These are phyloP conservation scores for Hyphopichia buzzinii DNA, from an alignment of 1,139 yeast species.

Conservation along the genomic window DNA sequence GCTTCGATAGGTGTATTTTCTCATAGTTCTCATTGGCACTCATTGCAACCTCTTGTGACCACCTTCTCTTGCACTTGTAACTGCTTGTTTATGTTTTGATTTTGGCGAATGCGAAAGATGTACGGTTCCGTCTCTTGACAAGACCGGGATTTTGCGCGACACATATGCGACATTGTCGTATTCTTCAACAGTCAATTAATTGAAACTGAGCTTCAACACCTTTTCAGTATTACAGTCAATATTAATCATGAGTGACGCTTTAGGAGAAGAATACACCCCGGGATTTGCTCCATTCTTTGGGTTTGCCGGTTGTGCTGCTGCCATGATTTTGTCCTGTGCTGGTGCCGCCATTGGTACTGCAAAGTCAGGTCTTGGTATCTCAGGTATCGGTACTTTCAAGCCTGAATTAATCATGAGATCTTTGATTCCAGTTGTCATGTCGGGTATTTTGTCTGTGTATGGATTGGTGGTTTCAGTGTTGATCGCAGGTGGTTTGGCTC, in stretches of 20 bases:
- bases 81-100: too few species aligned
- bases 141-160: too few species aligned
- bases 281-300: slow-evolving; percentile 94
- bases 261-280: slow-evolving; percentile 66
- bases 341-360: slow-evolving; percentile 99
- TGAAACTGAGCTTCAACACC: background rate
- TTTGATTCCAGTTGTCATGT: slow-evolving; percentile 93
- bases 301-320: slow-evolving; percentile 91
- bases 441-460: slow-evolving; percentile 95
- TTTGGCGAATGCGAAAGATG: too few species aligned
- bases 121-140: too few species aligned
- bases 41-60: too few species aligned
- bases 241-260: slow-evolving; percentile 26
- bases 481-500: slow-evolving; percentile 89
- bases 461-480: slow-evolving; percentile 95
- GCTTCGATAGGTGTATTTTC: slow-evolving; percentile 46
- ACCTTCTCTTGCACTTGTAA: too few species aligned
- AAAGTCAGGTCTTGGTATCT: slow-evolving; percentile 95
- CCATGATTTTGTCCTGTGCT: slow-evolving; percentile 83
- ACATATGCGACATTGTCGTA: background rate
- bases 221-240: background rate
- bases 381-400: slow-evolving; percentile 83
- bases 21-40: slow-evolving; percentile 24
- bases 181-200: background rate
- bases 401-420: slow-evolving; percentile 84